Percentiles rank a stretch among this genome's conserved stretches.
These are phyloP conservation scores for Lachancea sp. DNA, from an alignment of 805 yeast species.

Conservation along the genomic window DNA sequence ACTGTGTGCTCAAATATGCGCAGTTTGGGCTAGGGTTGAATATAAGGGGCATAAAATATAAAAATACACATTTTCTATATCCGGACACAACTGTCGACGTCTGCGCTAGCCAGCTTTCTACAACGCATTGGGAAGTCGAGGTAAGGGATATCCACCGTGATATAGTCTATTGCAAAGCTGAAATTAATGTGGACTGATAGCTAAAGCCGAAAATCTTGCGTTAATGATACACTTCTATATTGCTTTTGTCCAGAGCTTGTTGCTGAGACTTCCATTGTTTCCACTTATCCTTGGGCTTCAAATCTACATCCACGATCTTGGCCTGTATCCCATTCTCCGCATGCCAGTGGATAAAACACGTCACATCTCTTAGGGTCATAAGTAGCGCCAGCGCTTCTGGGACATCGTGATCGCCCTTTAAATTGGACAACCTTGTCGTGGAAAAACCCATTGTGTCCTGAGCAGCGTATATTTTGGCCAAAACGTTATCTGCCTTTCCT, in stretches of 20 bases:
- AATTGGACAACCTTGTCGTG: neutral
- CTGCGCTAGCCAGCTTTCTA: constrained; percentile 12
- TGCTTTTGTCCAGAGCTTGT: constrained; percentile 13
- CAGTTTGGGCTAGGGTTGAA: constrained; percentile 15
- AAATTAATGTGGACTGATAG: neutral
- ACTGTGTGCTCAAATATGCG: constrained; percentile 52
- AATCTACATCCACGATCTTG: constrained; percentile 46
- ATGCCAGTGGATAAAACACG: constrained; percentile 31
- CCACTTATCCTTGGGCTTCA: constrained; percentile 43
- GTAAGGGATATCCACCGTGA: constrained; percentile 9
- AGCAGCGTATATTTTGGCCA: constrained; percentile 16
- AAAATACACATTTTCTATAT: constrained; percentile 40
- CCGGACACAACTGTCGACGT: constrained; percentile 29
- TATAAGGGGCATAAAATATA: constrained; percentile 35
- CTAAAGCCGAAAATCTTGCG: neutral
- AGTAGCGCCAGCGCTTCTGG: constrained; percentile 22
- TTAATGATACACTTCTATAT: constrained; percentile 1
- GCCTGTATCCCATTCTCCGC: constrained; percentile 6
- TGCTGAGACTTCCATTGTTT: constrained; percentile 45
- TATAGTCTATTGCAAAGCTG: neutral
- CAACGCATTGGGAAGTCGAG: constrained; percentile 8
- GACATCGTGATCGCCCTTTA: constrained; percentile 12
- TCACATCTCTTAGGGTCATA: constrained; percentile 37
- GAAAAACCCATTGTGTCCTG: constrained; percentile 18
- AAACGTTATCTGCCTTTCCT: constrained; percentile 14